phyloP scores from a whole-genome alignment of 1,284 basidiomycete species.

The Vanrija pseudolonga region DNA sequence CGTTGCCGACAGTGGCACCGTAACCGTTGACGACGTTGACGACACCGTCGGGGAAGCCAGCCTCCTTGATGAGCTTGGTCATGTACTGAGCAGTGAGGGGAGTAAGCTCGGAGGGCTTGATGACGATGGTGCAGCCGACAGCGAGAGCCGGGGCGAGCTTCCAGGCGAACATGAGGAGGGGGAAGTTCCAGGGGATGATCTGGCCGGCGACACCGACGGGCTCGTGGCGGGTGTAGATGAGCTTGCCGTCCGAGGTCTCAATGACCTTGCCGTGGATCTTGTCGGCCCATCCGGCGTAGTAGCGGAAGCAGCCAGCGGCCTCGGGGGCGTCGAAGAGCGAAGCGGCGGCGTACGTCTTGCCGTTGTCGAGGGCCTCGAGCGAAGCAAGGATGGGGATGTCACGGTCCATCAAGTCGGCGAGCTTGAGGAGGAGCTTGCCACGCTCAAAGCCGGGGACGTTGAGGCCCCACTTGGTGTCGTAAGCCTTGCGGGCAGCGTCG shows the following conservation, averaged over 20 bases:
- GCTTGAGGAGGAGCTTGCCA: slow-evolving; percentile 60
- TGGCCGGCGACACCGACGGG: slow-evolving; percentile 84
- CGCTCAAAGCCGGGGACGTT: slow-evolving; percentile 58
- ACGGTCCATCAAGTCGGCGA: slow-evolving; percentile 70
- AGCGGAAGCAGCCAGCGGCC: slow-evolving; percentile 63
- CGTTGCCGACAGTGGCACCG: slow-evolving; percentile 63
- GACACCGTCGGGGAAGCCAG: slow-evolving; percentile 64
- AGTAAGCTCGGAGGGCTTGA: slow-evolving; percentile 89
- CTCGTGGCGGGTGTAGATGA: slow-evolving; percentile 77
- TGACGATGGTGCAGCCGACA: slow-evolving; percentile 73
- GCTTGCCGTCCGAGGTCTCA: slow-evolving; percentile 53
- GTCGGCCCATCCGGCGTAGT: slow-evolving; percentile 61
- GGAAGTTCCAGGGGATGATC: slow-evolving; percentile 71
- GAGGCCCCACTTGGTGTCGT: slow-evolving; percentile 67
- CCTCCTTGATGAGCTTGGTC: slow-evolving; percentile 53
- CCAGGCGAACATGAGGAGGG: slow-evolving; percentile 69
- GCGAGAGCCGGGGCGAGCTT: slow-evolving; percentile 82
- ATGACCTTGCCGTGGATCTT: slow-evolving; percentile 80
- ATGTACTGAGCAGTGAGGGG: slow-evolving; percentile 62
- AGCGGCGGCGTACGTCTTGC: slow-evolving; percentile 67
- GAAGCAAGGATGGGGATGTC: slow-evolving; percentile 69
- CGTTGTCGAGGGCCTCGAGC: slow-evolving; percentile 76
- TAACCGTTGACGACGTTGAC: slow-evolving; percentile 67
- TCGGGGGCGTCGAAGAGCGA: slow-evolving; percentile 63
- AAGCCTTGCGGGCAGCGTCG: slow-evolving; percentile 70